Base-by-base conservation (phyloP, 202 grass and related monocot species). In the Saccharum hybrid region DNA sequence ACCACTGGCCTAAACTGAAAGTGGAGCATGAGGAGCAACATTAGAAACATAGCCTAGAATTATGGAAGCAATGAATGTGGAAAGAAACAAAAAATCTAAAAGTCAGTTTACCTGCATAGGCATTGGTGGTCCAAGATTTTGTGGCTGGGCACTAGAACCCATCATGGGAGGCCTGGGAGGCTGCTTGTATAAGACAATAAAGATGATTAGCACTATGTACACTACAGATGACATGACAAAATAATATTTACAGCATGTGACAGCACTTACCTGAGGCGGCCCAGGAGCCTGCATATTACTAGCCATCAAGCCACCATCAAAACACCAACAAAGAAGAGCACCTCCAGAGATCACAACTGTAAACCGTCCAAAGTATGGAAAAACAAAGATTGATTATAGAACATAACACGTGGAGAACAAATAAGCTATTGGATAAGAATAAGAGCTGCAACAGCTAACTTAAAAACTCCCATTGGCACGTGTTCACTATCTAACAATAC, bases 51-150 rank as follows among this genome's bases (percentile, higher is more conserved):
- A 76, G 82, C 54, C 80, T 72, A 75, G 23, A 61, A 77, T 18
- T 72, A 66, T 60, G 48, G 33, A 74, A 60, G 80, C 70, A 3
- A 14, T 9, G 15, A 42, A 34, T 56, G 33, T 48, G 59, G 21
- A 81, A 75, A 81, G 23, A 88, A 77, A 7, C 13, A 86, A 22
- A 37, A 86, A 9, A 12, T 39, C 48, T 61, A 30, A 78, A 48
- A 8, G 43, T 46, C 62, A 72, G 37, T 78, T 77, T 84, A 99
- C 96, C 96, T 94, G 96, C 89, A 96, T 90, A 26, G 85, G 81
- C 75, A 96, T 94, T 45, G 88, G 96, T 31, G 91, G 89, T 61
- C 83, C 93, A 80, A 91, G 81, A 89, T 96, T 96, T 90, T 96
- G 95, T 64, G 87, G 70, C 67, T 88, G 96, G 56, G 78, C 72